These are phyloP conservation scores for Aureobasidium melanogenum DNA, from an alignment of 2,329 filamentous ascomycete species.

Conservation along the genomic window DNA sequence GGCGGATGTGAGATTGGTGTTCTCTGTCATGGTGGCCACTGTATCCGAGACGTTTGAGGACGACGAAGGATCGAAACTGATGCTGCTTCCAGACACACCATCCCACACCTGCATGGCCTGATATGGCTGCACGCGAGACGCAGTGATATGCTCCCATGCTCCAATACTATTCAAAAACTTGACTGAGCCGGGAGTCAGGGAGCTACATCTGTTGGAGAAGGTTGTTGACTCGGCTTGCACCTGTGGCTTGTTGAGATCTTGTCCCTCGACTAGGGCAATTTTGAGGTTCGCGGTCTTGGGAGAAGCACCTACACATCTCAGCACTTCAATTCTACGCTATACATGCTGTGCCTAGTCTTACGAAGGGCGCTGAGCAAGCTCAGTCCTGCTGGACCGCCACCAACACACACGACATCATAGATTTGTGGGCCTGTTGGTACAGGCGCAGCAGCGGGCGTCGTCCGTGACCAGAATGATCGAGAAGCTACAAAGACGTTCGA, in stretches of 20 bases:
- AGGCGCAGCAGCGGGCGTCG: background rate
- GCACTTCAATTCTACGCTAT: background rate
- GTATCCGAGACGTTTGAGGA: constrained; percentile 21
- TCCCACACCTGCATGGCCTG: constrained; percentile 99
- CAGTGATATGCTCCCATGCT: constrained; percentile 70
- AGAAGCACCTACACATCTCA: constrained; percentile 18
- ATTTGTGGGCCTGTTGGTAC: constrained; percentile 49
- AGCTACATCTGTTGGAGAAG: constrained; percentile 94
- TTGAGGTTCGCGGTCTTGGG: constrained; percentile 58
- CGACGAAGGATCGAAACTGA: constrained; percentile 55
- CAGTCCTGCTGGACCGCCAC: constrained; percentile 80
- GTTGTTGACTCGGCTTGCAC: constrained; percentile 57
- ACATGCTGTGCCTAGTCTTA: constrained; percentile 16
- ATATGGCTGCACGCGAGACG: constrained; percentile 71
- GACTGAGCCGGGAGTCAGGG: constrained; percentile 82
- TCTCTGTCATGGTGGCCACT: constrained; percentile 96
- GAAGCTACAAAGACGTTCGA: background rate
- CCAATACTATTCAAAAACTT: constrained; percentile 70
- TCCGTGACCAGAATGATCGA: constrained; percentile 7
- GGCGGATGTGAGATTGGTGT: constrained; percentile 74
- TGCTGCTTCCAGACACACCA: constrained; percentile 74
- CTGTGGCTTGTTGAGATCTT: constrained; percentile 64
- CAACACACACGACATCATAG: constrained; percentile 88
- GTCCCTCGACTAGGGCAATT: constrained; percentile 82
- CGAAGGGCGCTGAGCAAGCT: constrained; percentile 34